These are phyloP conservation scores for Penicillium sp. DNA, from an alignment of 2,329 filamentous ascomycete species.

Conservation along the genomic window DNA sequence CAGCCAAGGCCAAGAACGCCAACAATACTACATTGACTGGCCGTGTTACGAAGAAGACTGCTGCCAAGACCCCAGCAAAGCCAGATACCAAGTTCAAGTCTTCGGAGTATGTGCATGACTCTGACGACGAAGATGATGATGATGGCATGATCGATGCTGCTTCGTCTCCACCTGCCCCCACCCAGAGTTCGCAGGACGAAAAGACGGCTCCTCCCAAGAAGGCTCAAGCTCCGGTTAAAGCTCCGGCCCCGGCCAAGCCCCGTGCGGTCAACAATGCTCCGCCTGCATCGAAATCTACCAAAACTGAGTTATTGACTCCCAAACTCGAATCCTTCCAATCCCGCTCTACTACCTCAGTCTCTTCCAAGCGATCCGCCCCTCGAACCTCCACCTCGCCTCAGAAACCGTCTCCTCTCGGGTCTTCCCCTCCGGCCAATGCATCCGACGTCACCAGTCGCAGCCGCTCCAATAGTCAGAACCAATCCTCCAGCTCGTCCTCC, in stretches of 20 bases:
- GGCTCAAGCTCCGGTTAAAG: conserved; percentile 14
- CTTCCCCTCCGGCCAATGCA: conserved; percentile 58
- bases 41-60: conserved; percentile 46
- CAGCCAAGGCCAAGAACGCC: conserved; percentile 45
- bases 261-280: conserved; percentile 20
- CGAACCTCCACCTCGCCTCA: conserved; percentile 51
- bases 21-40: conserved; percentile 47
- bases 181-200: conserved; percentile 18
- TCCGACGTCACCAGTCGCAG: conserved; percentile 52
- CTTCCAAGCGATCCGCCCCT: conserved; percentile 36
- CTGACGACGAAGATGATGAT: conserved; percentile 48
- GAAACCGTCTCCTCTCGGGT: conserved; percentile 59
- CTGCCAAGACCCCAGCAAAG: conserved; percentile 36
- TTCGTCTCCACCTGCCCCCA: conserved; percentile 15
- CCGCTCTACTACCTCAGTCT: conserved; percentile 26
- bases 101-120: conserved; percentile 51
- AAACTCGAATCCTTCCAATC: conserved; percentile 20
- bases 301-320: conserved; percentile 19
- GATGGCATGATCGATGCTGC: conserved; percentile 39
- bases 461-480: conserved; percentile 40
- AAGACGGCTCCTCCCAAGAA: conserved; percentile 18
- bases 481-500: conserved; percentile 43
- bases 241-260: conserved; percentile 16
- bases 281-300: conserved; percentile 25
- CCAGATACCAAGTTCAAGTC: conserved; percentile 49